Evolutionary conservation across 1,284 basidiomycete genomes (phyloP), one percentile per base, ranked within the genome.

Genomic region (Cryptococcus jaspeensis): DNA sequence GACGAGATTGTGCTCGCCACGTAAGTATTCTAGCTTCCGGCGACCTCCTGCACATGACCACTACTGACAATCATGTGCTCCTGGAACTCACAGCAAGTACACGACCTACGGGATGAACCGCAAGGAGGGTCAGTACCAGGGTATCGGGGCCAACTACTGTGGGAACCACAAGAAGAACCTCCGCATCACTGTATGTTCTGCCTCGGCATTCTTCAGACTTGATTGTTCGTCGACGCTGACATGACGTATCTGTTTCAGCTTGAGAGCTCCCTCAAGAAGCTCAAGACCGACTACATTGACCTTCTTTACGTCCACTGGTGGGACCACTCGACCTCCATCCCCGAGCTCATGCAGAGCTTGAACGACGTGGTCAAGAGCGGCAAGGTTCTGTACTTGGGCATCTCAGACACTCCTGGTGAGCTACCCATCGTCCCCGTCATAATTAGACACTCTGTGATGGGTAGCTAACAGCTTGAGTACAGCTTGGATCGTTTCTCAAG

Each of bases 401-500:
- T 76, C 11, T 72, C 68, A 28, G 80, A 83, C 56, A 80, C 77
- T 12, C 83, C 83, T 0, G 51, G 50, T 52, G 25, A n/a, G n/a
- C n/a, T n/a, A n/a, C 18, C 51, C 40, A 9, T 22, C 5, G 16
- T 22, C 42, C 42, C 11, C 18, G 22, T 12, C 6, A 22, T 7
- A 32, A 16, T 32, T 49, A 35, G 25, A 37, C 47, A 9, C 28
- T 35, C 37, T 5, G 28, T 54, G 37, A 18, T 23, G 23, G 42
- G 5, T 25, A n/a, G n/a, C n/a, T n/a, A n/a, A n/a, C n/a, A n/a
- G n/a, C n/a, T n/a, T n/a, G n/a, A n/a, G 9, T 23, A 1, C 28
- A 43, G 82, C 84, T 0, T 84, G 82, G 82, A 67, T 84, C 25
- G 82, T 84, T 35, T 59, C 79, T 16, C 76, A 78, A 22, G 82